A percentile compares a stretch with the other conserved stretches of the same genome.
Conservation (phyloP, 768 basidiomycete species). For the Postia placenta region DNA sequence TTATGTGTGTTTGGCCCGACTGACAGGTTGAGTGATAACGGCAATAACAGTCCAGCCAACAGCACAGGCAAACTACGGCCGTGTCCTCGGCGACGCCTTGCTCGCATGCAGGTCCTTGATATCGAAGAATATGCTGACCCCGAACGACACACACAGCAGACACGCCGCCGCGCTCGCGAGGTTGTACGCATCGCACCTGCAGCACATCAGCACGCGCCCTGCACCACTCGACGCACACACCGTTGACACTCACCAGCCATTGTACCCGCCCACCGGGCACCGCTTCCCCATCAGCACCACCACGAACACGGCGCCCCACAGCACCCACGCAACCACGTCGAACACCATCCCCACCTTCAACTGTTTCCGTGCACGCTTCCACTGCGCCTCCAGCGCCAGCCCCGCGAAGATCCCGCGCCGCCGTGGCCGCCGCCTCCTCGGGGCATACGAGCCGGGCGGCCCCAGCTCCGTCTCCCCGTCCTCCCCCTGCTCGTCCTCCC, state of each 20-base stretch:
- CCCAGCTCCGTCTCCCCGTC: conserved; percentile 13
- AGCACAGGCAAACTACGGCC: conserved; percentile 26
- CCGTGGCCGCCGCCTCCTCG: conserved; percentile 29
- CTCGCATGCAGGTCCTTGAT: conserved; percentile 60
- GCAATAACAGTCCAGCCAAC: too few relatives aligned
- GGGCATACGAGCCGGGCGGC: conserved; percentile 27
- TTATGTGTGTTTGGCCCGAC: too few relatives aligned
- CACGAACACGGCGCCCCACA: conserved; percentile 58
- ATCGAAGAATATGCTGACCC: conserved; percentile 53
- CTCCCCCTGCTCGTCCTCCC: conserved; percentile 26
- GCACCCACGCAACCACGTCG: conserved; percentile 39
- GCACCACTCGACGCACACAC: neutral
- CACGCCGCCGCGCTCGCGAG: conserved; percentile 58
- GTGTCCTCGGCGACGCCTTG: conserved; percentile 57
- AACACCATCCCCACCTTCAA: conserved; percentile 45
- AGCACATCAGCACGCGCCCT: conserved; percentile 1
- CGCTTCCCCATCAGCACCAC: conserved; percentile 54
- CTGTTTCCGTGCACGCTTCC: conserved; percentile 50
- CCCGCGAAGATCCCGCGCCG: conserved; percentile 51
- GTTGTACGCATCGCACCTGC: conserved; percentile 70
- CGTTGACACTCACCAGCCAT: conserved; percentile 49
- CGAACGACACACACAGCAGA: conserved; percentile 49
- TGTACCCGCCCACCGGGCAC: conserved; percentile 56
- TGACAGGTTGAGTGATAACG: too few relatives aligned
- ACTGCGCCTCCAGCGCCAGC: conserved; percentile 57